Conservation (phyloP, 306 rosid species). For the Gleditsia sinensis region DNA sequence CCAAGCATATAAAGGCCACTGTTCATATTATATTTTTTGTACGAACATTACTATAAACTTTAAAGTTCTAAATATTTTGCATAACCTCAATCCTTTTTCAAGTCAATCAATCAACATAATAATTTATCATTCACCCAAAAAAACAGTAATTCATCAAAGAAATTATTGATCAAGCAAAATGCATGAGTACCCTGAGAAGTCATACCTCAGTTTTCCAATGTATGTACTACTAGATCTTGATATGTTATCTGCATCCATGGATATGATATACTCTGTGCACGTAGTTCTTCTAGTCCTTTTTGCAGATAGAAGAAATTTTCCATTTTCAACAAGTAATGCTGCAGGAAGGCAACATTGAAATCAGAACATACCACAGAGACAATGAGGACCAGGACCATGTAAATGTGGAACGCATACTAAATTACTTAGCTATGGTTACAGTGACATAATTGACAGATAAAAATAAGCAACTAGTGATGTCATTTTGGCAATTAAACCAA, state of each 20-base stretch:
- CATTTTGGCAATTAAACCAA: not conserved
- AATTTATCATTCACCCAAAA: no score
- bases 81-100: not conserved
- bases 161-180: not conserved
- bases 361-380: slow-evolving; percentile 16
- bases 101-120: no score
- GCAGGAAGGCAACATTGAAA: slow-evolving; percentile 38
- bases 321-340: slow-evolving; percentile 96
- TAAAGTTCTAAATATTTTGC: not conserved
- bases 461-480: slow-evolving; percentile 5
- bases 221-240: slow-evolving; percentile 88
- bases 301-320: slow-evolving; percentile 95
- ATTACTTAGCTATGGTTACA: not conserved
- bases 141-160: not conserved
- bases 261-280: slow-evolving; percentile 89
- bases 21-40: not conserved
- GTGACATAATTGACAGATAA: not conserved
- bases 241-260: slow-evolving; percentile 88
- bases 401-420: not conserved
- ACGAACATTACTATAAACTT: not conserved
- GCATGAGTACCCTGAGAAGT: not conserved
- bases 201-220: slow-evolving; percentile 90
- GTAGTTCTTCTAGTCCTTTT: slow-evolving; percentile 90
- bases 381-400: not conserved
- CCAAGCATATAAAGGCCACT: not conserved